Percentiles rank a stretch among this genome's conserved stretches.
Conservation (phyloP, 1,284 basidiomycete species). For the Coriolopsis trogii region DNA sequence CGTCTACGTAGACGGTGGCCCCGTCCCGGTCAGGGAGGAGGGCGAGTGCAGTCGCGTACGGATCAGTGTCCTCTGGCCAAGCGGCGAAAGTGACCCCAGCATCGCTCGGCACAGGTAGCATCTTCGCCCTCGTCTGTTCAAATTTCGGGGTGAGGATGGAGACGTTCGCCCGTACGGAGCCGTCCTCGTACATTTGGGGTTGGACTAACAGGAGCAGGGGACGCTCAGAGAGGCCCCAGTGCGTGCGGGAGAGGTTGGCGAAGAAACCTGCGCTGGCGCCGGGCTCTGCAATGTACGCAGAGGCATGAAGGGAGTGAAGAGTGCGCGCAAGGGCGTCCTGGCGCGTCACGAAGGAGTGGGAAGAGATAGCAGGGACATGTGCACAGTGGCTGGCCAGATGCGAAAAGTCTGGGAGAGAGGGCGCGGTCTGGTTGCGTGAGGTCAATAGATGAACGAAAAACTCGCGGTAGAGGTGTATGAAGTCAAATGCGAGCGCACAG, state of each 20-base stretch:
- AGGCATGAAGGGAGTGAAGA: slow-evolving; percentile 52
- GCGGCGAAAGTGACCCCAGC: slow-evolving; percentile 53
- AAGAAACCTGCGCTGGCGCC: slow-evolving; percentile 74
- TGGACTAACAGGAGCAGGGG: slow-evolving; percentile 74
- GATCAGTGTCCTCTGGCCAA: slow-evolving; percentile 78
- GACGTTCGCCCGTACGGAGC: slow-evolving; percentile 45
- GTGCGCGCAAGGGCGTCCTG: slow-evolving; percentile 55
- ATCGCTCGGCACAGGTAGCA: slow-evolving; percentile 54
- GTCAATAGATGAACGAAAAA: no score
- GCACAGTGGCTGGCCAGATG: slow-evolving; percentile 54
- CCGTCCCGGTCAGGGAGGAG: slow-evolving; percentile 41
- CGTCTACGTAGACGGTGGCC: slow-evolving; percentile 63
- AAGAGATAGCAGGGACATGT: slow-evolving; percentile 49
- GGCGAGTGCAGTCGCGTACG: slow-evolving; percentile 58
- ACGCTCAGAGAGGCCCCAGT: slow-evolving; percentile 78
- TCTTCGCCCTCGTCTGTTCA: slow-evolving; percentile 71
- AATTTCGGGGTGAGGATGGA: slow-evolving; percentile 77
- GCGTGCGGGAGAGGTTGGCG: slow-evolving; percentile 61
- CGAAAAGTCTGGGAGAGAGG: slow-evolving; percentile 40
- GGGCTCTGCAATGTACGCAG: slow-evolving; percentile 77
- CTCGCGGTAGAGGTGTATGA: no score
- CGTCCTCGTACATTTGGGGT: slow-evolving; percentile 38
- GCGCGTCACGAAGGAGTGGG: slow-evolving; percentile 51
- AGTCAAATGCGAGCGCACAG: no score
- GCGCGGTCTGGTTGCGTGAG: no score